Evolutionary conservation across 2,329 filamentous ascomycete genomes (phyloP).

Genomic region (Epichloe typhina): DNA sequence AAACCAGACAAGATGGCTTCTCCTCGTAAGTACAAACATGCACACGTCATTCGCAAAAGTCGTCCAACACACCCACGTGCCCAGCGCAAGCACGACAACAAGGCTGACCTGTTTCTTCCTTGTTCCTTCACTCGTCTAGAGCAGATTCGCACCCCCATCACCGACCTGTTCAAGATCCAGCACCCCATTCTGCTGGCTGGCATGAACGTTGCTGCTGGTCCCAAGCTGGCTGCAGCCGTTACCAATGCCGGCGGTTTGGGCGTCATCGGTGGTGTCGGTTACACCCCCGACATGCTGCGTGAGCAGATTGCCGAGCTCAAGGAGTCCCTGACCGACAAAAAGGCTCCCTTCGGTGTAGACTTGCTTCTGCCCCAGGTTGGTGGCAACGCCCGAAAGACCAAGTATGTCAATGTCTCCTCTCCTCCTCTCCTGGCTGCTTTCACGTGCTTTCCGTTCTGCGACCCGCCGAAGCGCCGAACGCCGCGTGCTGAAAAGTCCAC

Average conservation of each 20-base stretch:
- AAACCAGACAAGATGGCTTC: constrained; percentile 6
- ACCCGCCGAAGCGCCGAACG: not conserved
- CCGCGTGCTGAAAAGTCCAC: not conserved
- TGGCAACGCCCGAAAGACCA: constrained; percentile 88
- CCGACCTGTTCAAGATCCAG: constrained; percentile 95
- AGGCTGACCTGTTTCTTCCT: not conserved
- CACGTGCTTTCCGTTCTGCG: not conserved
- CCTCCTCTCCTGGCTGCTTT: not conserved
- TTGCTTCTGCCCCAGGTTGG: constrained; percentile 89
- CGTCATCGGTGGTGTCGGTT: constrained; percentile 89
- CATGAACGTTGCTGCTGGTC: constrained; percentile 98
- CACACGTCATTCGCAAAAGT: not conserved
- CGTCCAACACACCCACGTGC: not conserved
- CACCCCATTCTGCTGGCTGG: constrained; percentile 91
- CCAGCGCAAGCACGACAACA: too few species aligned
- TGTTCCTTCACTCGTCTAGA: constrained; percentile 11
- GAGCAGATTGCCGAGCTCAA: constrained; percentile 95
- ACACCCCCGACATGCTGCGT: constrained; percentile 92
- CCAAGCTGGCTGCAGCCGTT: constrained; percentile 89
- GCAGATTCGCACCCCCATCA: constrained; percentile 73
- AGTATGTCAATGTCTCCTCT: constrained; percentile 31
- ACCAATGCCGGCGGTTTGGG: constrained; percentile 94
- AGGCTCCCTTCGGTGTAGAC: constrained; percentile 89
- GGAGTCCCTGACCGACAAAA: constrained; percentile 75
- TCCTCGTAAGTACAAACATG: constrained; percentile 9